Evolutionary conservation across 2,329 filamentous ascomycete genomes (phyloP).

Genomic region (Hypoxylon sp.): DNA sequence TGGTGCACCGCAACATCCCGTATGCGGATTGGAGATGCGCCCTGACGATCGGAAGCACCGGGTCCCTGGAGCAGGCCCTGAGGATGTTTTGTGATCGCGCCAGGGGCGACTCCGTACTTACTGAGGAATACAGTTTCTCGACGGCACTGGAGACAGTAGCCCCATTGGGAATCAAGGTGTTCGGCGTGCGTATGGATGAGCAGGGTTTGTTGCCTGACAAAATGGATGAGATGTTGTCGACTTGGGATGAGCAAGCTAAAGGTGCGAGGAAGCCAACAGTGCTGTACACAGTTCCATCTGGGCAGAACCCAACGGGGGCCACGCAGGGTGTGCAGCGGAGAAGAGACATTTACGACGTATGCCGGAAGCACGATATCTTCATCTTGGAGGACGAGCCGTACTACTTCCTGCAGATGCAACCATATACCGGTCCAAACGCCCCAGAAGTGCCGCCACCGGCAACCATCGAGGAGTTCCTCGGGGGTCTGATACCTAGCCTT

Average conservation of each 20-base stretch:
- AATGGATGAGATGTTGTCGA: conserved; percentile 65
- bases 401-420: conserved; percentile 91
- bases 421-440: conserved; percentile 67
- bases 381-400: conserved; percentile 96
- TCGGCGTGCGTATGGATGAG: conserved; percentile 66
- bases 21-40: conserved; percentile 92
- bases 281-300: conserved; percentile 75
- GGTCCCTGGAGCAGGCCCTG: conserved; percentile 83
- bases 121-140: conserved; percentile 92
- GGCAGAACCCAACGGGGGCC: conserved; percentile 91
- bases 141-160: conserved; percentile 72
- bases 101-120: conserved; percentile 82
- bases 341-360: conserved; percentile 79
- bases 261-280: conserved; percentile 65
- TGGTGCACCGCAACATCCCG: conserved; percentile 81
- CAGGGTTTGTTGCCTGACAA: conserved; percentile 66
- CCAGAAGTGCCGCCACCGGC: conserved; percentile 60
- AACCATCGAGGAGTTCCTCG: conserved; percentile 80
- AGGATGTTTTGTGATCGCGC: conserved; percentile 81
- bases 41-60: conserved; percentile 88
- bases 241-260: conserved; percentile 62
- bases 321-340: conserved; percentile 79
- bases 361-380: conserved; percentile 85
- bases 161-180: conserved; percentile 65
- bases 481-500: conserved; percentile 78